These are phyloP conservation scores for Crithidia brevicula DNA, from an alignment of 208 protist genomes.

Conservation along the genomic window DNA sequence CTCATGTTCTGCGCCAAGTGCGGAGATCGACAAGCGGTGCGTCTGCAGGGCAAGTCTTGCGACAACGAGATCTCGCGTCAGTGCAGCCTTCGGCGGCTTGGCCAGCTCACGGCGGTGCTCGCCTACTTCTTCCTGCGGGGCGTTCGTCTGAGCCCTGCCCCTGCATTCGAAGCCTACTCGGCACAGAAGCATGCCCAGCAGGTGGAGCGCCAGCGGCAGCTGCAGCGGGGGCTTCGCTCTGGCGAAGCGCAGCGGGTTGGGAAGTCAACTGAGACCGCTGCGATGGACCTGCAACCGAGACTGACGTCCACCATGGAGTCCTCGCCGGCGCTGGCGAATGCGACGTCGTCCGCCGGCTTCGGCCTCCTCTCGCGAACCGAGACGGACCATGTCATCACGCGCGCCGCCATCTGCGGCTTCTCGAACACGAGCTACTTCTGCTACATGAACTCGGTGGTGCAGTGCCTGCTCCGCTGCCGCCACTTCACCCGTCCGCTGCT, in stretches of 20 bases:
- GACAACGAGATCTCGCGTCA: constrained; percentile 40
- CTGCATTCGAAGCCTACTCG: constrained; percentile 32
- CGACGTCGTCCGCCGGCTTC: not conserved
- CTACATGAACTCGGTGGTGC: constrained; percentile 97
- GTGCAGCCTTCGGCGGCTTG: constrained; percentile 42
- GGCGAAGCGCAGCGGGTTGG: constrained; percentile 34
- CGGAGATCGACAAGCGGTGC: constrained; percentile 28
- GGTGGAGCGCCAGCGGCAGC: constrained; percentile 36
- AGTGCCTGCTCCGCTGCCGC: constrained; percentile 90
- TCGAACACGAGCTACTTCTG: constrained; percentile 94
- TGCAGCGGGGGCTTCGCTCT: constrained; percentile 10
- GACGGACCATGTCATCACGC: constrained; percentile 48
- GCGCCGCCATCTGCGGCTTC: constrained; percentile 76
- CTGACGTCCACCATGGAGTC: not conserved
- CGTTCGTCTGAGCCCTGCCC: constrained; percentile 42
- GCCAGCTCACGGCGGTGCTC: constrained; percentile 53
- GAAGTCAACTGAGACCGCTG: constrained; percentile 28
- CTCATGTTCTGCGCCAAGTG: constrained; percentile 60
- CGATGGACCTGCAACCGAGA: not conserved
- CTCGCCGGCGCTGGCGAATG: constrained; percentile 6
- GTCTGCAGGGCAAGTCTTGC: constrained; percentile 38
- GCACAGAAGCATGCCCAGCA: constrained; percentile 27
- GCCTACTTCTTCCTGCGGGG: constrained; percentile 45
- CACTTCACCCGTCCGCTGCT: constrained; percentile 62
- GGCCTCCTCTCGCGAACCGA: constrained; percentile 36